Percentiles rank a stretch among this genome's conserved stretches.
Evolutionary conservation across 2,329 filamentous ascomycete species (phyloP).

Genomic region (Geosmithia flava): DNA sequence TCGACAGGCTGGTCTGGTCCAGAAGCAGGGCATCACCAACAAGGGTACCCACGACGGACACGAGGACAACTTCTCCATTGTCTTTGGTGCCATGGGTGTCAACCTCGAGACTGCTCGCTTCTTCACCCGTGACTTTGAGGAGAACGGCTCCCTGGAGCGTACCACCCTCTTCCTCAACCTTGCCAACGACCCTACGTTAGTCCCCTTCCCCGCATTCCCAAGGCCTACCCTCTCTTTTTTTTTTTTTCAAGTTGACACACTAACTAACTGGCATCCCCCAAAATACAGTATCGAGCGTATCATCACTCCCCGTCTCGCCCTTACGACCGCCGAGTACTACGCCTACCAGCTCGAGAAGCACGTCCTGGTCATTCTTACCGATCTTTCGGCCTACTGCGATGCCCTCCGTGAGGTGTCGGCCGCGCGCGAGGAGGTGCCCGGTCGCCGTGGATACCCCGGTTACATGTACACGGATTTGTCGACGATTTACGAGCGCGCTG

Average conservation of each 20-base stretch:
- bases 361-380: conserved; percentile 95
- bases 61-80: conserved; percentile 99
- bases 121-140: conserved; percentile 97
- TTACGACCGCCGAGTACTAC: conserved; percentile 99
- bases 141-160: conserved; percentile 97
- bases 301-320: conserved; percentile 93
- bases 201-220: too few relatives aligned
- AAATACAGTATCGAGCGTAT: conserved; percentile 91
- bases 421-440: conserved; percentile 95
- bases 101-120: conserved; percentile 98
- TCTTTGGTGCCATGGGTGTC: conserved; percentile 99
- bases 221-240: background rate
- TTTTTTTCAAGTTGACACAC: too few relatives aligned
- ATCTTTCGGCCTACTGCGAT: conserved; percentile 96
- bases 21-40: conserved; percentile 63
- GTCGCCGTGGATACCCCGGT: conserved; percentile 98
- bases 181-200: conserved; percentile 95
- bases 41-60: conserved; percentile 95
- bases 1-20: conserved; percentile 87
- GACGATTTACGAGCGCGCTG: conserved; percentile 97
- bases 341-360: conserved; percentile 99
- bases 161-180: conserved; percentile 97
- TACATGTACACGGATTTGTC: conserved; percentile 99
- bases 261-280: too few relatives aligned
- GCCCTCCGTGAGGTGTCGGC: conserved; percentile 97